A percentile compares a stretch with the other conserved stretches of the same genome.
Evolutionary conservation across 768 basidiomycete species (phyloP).

Genomic region (Pholiota microspora): DNA sequence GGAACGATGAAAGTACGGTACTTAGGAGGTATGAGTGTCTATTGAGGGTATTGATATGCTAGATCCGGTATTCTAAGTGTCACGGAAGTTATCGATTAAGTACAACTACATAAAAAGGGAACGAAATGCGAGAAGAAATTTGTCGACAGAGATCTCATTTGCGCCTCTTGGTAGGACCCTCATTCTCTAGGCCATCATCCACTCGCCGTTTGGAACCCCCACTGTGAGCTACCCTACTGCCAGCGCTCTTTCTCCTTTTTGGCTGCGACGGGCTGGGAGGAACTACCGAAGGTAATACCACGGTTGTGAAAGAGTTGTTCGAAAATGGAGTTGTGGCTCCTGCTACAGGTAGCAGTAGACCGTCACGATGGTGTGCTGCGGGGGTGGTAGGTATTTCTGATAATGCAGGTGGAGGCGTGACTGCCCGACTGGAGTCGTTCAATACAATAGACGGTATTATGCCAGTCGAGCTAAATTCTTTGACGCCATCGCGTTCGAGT

Average conservation of each 20-base stretch:
- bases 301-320: slow-evolving; percentile 48
- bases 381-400: too few species aligned
- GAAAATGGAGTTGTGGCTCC: slow-evolving; percentile 24
- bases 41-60: too few species aligned
- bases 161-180: background rate
- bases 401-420: too few species aligned
- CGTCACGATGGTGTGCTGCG: too few species aligned
- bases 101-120: too few species aligned
- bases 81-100: too few species aligned
- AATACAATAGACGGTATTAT: background rate
- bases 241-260: slow-evolving; percentile 6
- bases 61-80: too few species aligned
- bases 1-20: too few species aligned
- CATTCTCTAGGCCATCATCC: slow-evolving; percentile 1
- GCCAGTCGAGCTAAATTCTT: background rate
- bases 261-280: slow-evolving; percentile 29
- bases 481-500: background rate
- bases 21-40: too few species aligned
- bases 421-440: slow-evolving; percentile 11
- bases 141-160: background rate
- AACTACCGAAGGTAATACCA: slow-evolving; percentile 34
- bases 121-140: too few species aligned
- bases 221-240: too few species aligned
- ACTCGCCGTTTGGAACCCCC: slow-evolving; percentile 6
- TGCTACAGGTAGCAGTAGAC: slow-evolving; percentile 22